Conservation (phyloP, 2,329 filamentous ascomycete genomes). For the Cryphonectria japonica region DNA sequence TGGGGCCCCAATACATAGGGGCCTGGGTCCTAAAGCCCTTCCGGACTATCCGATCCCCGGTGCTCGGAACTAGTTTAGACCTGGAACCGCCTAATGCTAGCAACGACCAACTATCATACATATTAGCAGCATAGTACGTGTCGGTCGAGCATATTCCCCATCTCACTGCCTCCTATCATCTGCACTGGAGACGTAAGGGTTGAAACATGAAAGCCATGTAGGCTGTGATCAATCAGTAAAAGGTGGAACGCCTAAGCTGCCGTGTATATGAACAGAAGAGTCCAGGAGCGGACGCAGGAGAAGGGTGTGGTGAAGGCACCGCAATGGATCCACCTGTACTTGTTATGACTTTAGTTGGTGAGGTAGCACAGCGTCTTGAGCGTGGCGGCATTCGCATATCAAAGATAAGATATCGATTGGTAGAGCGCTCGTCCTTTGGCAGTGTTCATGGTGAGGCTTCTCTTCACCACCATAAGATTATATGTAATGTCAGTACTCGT, state of each 20-base stretch:
- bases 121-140: background rate
- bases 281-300: background rate
- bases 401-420: background rate
- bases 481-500: background rate
- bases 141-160: background rate
- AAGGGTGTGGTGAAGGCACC: background rate
- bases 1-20: background rate
- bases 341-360: background rate
- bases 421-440: background rate
- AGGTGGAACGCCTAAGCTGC: no score
- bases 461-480: background rate
- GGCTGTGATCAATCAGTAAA: background rate
- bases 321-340: background rate
- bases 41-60: background rate
- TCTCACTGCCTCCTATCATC: background rate
- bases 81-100: background rate
- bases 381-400: background rate
- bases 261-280: background rate
- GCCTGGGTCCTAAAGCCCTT: background rate
- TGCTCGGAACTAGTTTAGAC: background rate
- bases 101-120: background rate
- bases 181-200: background rate
- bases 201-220: background rate
- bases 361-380: no score
- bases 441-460: background rate